Percentiles rank a stretch among this genome's conserved stretches.
Conservation (phyloP, 805 yeast species). For the Yamadazyma endophytica region DNA sequence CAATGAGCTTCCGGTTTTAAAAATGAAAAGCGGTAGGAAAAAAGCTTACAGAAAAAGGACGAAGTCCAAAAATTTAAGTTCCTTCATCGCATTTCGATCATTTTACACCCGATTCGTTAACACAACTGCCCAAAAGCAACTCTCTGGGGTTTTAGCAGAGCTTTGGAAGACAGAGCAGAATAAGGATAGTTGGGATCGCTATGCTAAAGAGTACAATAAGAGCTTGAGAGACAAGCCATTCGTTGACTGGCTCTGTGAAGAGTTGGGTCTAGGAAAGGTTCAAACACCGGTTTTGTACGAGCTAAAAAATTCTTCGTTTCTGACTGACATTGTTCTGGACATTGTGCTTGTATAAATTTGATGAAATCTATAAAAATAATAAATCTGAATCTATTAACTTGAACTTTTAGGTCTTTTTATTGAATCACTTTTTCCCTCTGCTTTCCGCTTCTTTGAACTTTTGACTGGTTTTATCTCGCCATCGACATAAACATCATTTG, state of each 20-base stretch:
- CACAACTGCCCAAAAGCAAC: constrained; percentile 17
- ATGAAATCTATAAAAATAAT: too few relatives aligned
- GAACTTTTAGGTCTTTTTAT: constrained; percentile 22
- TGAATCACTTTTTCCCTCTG: constrained; percentile 10
- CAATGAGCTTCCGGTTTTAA: constrained; percentile 4
- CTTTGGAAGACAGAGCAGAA: constrained; percentile 23
- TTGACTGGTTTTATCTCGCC: constrained; percentile 73
- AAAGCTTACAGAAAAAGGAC: constrained; percentile 2
- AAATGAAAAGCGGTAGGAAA: constrained; percentile 6
- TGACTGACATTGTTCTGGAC: too few relatives aligned
- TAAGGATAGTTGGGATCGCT: constrained; percentile 25
- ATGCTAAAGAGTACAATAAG: constrained; percentile 24
- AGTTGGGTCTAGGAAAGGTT: constrained; percentile 8
- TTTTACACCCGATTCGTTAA: constrained; percentile 21
- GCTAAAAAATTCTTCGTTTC: too few relatives aligned
- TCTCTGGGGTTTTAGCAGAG: constrained; percentile 19
- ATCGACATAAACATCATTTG: constrained; percentile 72
- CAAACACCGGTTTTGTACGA: too few relatives aligned
- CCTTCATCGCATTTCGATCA: constrained; percentile 27
- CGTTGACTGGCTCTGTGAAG: constrained; percentile 17
- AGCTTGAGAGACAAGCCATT: constrained; percentile 8
- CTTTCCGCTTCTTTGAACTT: constrained; percentile 38
- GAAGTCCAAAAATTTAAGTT: constrained; percentile 17
- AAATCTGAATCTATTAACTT: constrained; percentile 4
- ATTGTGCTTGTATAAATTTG: too few relatives aligned